phyloP scores from a whole-genome alignment of 257 asterid genomes.

The Jasminum sambac region DNA sequence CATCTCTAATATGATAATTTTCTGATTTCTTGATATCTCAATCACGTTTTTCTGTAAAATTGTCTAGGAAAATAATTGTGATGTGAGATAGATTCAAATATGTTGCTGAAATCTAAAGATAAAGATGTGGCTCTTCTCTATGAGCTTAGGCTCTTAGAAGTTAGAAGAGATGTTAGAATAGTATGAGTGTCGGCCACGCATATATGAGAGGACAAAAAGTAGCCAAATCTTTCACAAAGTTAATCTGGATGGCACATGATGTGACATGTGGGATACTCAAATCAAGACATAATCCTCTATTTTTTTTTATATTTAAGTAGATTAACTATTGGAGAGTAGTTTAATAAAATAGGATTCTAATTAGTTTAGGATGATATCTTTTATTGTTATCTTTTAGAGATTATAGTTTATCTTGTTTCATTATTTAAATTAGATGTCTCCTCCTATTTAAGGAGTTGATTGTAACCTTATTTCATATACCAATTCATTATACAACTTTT shows the following conservation, averaged over 20 bases:
- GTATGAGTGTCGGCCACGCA: too few relatives aligned
- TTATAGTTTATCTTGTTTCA: too few relatives aligned
- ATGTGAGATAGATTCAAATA: not conserved
- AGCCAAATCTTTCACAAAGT: not conserved
- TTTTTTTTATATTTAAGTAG: too few relatives aligned
- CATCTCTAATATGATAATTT: constrained; percentile 8
- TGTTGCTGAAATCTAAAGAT: not conserved
- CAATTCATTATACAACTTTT: too few relatives aligned
- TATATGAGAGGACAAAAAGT: too few relatives aligned
- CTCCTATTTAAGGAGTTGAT: too few relatives aligned
- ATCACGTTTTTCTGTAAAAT: constrained; percentile 15
- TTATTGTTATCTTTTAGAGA: too few relatives aligned
- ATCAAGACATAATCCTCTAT: not conserved
- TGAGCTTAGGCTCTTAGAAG: not conserved
- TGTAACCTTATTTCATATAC: too few relatives aligned
- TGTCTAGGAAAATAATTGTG: not conserved
- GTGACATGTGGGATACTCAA: not conserved
- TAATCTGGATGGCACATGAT: not conserved
- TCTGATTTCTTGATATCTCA: constrained; percentile 10
- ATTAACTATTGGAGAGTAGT: too few relatives aligned
- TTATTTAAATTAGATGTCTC: too few relatives aligned
- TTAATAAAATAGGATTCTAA: too few relatives aligned
- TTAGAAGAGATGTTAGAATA: not conserved
- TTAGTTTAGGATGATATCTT: too few relatives aligned
- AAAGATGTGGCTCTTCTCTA: not conserved